Evolutionary conservation across 1,284 basidiomycete species (phyloP), one percentile per base, ranked within the genome.

Genomic region (Inonotus hispidus): DNA sequence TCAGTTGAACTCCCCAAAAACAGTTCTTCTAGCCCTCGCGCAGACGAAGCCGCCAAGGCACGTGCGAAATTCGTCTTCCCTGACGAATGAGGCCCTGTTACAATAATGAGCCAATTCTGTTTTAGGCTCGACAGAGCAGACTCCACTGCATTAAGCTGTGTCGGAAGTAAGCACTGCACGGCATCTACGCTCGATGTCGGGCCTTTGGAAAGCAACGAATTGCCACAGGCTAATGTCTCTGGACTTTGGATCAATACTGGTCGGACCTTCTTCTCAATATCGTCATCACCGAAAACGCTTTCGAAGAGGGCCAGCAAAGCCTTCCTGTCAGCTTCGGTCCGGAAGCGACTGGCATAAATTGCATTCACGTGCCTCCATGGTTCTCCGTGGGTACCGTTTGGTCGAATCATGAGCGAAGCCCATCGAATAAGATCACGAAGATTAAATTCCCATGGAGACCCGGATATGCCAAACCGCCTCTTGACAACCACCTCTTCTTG

Each of bases 391-490:
- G 4, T 21, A 11, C 38, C 35, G 13, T 52, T 45, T 11, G 56
- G 29, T n/a, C 72, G 65, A 49, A 73, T 72, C 14, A 84, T 69
- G 60, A 95, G 84, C 23, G 84, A 75, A 0, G 85, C 89, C 96
- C 97, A 99, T 55, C 97, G 86, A 64, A 96, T 85, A 45, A 98
- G 81, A 73, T 99, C 97, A 41, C 97, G 90, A 57, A 99, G 79
- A 71, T 99, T 99, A 79, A 99, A 98, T 71, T 99, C 97, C 97
- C 97, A 99, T 1, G 97, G 97, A 56, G 85, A 82, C 8, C 97
- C 97, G 64, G 91, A 85, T 50, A 87, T 82, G 4, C 85, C 95
- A 69, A 98, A 94, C 1, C 79, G 68, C 32, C 84, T 82, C 60
- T 83, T 82, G 32, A 84, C 71, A 67, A 85, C 84, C 2, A 90